A percentile compares a stretch with the other conserved stretches of the same genome.
phyloP scores from a whole-genome alignment of 805 yeast genomes.

The Barnettozyma siamensis region DNA sequence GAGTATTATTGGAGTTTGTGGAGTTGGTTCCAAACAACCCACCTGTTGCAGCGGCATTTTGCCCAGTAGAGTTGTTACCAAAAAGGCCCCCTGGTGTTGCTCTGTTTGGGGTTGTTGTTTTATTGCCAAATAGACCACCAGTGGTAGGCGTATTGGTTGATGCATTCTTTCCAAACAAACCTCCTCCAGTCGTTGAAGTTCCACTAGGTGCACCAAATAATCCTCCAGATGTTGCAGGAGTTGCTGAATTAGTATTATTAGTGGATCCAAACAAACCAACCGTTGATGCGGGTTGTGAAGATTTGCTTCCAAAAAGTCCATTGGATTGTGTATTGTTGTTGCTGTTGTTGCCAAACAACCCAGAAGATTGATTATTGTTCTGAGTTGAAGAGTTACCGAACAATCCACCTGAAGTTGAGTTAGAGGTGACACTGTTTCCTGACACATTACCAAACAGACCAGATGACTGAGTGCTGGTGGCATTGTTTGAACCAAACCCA shows the following conservation, averaged over 20 bases:
- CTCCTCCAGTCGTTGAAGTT: no score
- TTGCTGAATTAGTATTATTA: conserved; percentile 10
- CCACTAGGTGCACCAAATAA: no score
- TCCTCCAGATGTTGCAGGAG: not conserved
- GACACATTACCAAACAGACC: conserved; percentile 3
- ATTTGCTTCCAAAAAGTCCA: not conserved
- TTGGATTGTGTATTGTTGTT: not conserved
- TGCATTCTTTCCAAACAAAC: conserved; percentile 8
- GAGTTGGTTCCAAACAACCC: conserved; percentile 12
- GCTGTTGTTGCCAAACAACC: conserved; percentile 2
- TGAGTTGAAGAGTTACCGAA: conserved; percentile 2
- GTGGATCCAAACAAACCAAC: conserved; percentile 18
- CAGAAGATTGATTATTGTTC: conserved; percentile 6
- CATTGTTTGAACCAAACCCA: conserved; percentile 1
- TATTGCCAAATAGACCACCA: conserved; percentile 12
- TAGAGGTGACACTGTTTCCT: not conserved
- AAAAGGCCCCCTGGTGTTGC: conserved; percentile 4
- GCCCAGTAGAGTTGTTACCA: conserved; percentile 1
- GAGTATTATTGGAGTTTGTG: not conserved
- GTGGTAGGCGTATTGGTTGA: not conserved
- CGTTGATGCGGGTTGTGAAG: conserved; percentile 1
- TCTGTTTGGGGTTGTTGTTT: not conserved
- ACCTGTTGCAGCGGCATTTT: conserved; percentile 5
- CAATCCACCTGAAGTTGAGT: conserved; percentile 12
- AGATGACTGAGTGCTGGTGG: conserved; percentile 4